phyloP scores from a whole-genome alignment of 2,329 filamentous ascomycete genomes.

The Microsporum audouinii region DNA sequence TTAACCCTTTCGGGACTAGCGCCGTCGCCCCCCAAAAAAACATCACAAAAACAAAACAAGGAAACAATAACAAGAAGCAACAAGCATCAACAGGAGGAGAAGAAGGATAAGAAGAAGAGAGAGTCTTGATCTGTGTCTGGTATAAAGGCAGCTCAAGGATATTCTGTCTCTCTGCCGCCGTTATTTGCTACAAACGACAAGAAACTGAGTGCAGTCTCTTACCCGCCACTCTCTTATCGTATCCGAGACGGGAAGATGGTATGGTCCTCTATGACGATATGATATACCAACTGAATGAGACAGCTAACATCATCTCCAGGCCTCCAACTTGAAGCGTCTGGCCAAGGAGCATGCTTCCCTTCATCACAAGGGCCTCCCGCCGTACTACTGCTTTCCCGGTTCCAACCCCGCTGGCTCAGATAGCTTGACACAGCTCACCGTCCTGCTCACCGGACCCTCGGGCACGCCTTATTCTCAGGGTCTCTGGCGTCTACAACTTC shows the following conservation, averaged over 20 bases:
- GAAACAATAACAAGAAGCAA: not conserved
- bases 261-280: not conserved
- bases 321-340: constrained; percentile 43
- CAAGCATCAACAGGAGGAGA: not conserved
- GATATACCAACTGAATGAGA: not conserved
- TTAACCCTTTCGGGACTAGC: not conserved
- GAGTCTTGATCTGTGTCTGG: not conserved
- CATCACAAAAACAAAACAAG: not conserved
- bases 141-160: not conserved
- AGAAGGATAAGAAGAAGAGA: not conserved
- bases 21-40: not conserved
- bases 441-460: constrained; percentile 48
- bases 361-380: constrained; percentile 45
- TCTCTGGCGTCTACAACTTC: constrained; percentile 49
- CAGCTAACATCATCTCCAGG: constrained; percentile 11
- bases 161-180: not conserved
- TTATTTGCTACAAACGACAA: not conserved
- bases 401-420: constrained; percentile 28
- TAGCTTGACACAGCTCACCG: constrained; percentile 46
- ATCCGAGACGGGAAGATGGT: not conserved
- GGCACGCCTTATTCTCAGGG: constrained; percentile 50
- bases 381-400: constrained; percentile 49
- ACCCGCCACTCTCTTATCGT: not conserved
- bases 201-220: not conserved
- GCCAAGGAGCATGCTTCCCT: constrained; percentile 49